Percentiles rank a stretch among this genome's conserved stretches.
Conservation (phyloP, 1,284 basidiomycete species). For the Schizophyllum amplum region DNA sequence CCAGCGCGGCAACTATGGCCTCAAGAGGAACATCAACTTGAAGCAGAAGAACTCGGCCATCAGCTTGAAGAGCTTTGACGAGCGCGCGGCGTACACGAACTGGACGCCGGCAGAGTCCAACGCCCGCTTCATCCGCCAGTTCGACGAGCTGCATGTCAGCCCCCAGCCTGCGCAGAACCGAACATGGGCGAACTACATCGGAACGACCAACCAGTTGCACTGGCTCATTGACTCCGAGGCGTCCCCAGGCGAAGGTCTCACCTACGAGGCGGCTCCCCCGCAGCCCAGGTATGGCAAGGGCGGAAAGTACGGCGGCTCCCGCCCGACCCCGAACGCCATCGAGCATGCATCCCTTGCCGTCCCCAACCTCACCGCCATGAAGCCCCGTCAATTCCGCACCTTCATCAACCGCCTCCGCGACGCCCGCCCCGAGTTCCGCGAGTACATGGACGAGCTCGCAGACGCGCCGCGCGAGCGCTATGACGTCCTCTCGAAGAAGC, state of each 20-base stretch:
- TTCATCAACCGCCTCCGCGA: conserved; percentile 51
- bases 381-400: conserved; percentile 41
- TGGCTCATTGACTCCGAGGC: conserved; percentile 48
- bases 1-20: conserved; percentile 68
- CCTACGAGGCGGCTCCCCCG: conserved; percentile 23
- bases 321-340: conserved; percentile 1
- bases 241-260: conserved; percentile 11
- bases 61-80: conserved; percentile 53
- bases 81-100: conserved; percentile 63
- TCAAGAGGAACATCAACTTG: conserved; percentile 67
- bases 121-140: conserved; percentile 53
- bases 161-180: conserved; percentile 21
- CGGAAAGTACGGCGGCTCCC: not conserved
- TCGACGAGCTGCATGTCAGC: conserved; percentile 52
- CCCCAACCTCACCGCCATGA: conserved; percentile 41
- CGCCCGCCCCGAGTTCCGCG: conserved; percentile 47
- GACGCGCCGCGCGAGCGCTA: conserved; percentile 14
- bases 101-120: conserved; percentile 62
- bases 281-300: conserved; percentile 13
- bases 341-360: conserved; percentile 14
- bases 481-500: not conserved
- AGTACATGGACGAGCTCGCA: conserved; percentile 27
- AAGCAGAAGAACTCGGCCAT: conserved; percentile 55
- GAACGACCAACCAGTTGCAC: conserved; percentile 19
- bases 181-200: conserved; percentile 29